These are phyloP conservation scores for Novakomyces olei DNA, from an alignment of 805 yeast species.

Conservation along the genomic window DNA sequence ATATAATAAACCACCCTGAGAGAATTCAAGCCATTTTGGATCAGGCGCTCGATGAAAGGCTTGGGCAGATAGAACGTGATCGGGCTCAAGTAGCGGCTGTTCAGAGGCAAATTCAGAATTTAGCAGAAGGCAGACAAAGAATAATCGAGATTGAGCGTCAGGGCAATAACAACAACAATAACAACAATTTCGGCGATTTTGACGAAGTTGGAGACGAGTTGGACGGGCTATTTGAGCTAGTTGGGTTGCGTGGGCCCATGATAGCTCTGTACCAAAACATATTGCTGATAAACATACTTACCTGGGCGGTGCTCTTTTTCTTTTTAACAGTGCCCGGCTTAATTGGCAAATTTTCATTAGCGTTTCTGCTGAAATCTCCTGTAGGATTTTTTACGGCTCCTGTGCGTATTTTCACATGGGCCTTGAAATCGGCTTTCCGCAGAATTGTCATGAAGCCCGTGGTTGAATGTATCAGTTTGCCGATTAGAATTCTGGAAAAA, in stretches of 20 bases:
- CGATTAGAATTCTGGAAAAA: no score
- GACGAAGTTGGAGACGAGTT: conserved; percentile 12
- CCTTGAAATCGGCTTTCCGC: no score
- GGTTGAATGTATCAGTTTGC: no score
- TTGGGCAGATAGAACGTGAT: background rate
- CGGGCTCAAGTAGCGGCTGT: background rate
- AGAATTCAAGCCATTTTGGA: no score
- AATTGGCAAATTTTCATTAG: no score
- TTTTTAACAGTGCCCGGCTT: conserved; percentile 7
- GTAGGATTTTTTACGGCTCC: no score
- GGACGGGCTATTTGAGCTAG: conserved; percentile 14
- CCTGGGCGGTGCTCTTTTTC: conserved; percentile 9
- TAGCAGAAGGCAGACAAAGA: no score
- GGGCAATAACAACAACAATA: background rate
- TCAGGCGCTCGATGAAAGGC: background rate
- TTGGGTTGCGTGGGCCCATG: conserved; percentile 13
- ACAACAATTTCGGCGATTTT: conserved; percentile 1
- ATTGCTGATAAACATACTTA: conserved; percentile 9
- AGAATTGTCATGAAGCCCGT: no score
- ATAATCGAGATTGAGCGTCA: no score
- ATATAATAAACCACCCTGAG: no score
- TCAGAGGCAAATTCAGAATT: background rate
- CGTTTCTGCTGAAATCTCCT: no score
- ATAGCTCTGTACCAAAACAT: conserved; percentile 10
- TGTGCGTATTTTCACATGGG: no score